Evolutionary conservation across 306 rosid species (phyloP).

Genomic region (Hylodesmum podocarpum): DNA sequence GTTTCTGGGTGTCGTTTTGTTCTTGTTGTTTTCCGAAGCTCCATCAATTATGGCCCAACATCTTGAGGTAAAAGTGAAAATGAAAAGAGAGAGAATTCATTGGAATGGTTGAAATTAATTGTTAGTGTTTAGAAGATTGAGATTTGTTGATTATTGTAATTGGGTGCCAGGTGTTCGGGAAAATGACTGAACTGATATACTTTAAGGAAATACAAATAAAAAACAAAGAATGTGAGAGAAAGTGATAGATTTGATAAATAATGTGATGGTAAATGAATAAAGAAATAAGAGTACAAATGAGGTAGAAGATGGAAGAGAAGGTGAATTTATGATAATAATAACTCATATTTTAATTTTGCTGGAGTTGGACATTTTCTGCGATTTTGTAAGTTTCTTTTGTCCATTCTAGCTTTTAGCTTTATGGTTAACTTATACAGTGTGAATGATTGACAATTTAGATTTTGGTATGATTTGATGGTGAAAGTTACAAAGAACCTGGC

Average conservation of each 20-base stretch:
- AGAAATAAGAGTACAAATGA: no score
- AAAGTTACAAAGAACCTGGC: constrained; percentile 1
- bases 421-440: not conserved
- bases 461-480: constrained; percentile 32
- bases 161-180: constrained; percentile 28
- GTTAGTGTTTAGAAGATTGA: not conserved
- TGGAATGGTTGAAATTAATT: constrained; percentile 2
- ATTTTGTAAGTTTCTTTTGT: constrained; percentile 12
- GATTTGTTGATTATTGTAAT: constrained; percentile 1
- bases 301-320: no score
- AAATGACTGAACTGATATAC: constrained; percentile 23
- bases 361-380: not conserved
- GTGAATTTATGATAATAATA: no score
- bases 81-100: not conserved
- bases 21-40: not conserved
- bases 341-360: no score
- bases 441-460: constrained; percentile 9
- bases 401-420: not conserved
- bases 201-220: not conserved
- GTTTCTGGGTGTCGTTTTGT: not conserved
- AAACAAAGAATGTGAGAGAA: no score
- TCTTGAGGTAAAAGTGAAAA: not conserved
- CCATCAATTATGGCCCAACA: not conserved
- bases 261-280: no score
- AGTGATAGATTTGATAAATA: no score